Base-by-base conservation (phyloP, 345 rosid species). In the Noccaea bulbosa region DNA sequence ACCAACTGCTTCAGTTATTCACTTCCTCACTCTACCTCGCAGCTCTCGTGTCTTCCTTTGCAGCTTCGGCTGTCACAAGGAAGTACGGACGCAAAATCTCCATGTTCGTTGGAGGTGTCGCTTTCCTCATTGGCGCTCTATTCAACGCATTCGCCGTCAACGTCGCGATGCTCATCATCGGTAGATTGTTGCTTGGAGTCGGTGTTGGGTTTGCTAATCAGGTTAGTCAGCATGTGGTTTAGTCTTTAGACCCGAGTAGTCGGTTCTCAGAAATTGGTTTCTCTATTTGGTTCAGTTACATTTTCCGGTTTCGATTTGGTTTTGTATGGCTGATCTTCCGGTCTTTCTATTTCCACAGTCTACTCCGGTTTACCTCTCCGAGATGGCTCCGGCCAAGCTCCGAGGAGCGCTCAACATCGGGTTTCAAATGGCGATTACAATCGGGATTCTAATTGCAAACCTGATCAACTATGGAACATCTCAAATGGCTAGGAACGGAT, bases 181-280 rank as follows among this genome's bases (percentile, higher is more conserved):
- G 89, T 45, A 81, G 89, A 17, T 41, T 85, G 33, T 59, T 81
- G 69, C 89, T 85, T 15, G 89, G 89, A 12, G 82, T 85, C 0
- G 89, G 87, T 30, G 87, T 83, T 57, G 89, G 89, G 8, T 85
- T 85, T 15, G 82, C 87, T 41, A 85, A 83, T 67, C 89, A 82
- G 82, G 87, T 81, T 37, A 57, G 17, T 49, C 49, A 64, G 27
- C 30, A 22, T 47, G 65, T 32, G 59, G 15, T 56, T 57, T 57
- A 57, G 30, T 37, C 2, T 56, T 57, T 57, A 57, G 30, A 56
- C 2, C 30, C 43, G 35, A 38, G 11, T 14, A 32, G 11, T 17
- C 22, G 10, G 8, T 20, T 20, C 22, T n/a, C 24, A 22, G 2
- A 22, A 22, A 22, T 22, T 22, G 24, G 24, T 12, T 39, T 27